These are phyloP conservation scores for Fusarium sublunatum DNA, from an alignment of 2,329 filamentous ascomycete genomes.

Conservation along the genomic window DNA sequence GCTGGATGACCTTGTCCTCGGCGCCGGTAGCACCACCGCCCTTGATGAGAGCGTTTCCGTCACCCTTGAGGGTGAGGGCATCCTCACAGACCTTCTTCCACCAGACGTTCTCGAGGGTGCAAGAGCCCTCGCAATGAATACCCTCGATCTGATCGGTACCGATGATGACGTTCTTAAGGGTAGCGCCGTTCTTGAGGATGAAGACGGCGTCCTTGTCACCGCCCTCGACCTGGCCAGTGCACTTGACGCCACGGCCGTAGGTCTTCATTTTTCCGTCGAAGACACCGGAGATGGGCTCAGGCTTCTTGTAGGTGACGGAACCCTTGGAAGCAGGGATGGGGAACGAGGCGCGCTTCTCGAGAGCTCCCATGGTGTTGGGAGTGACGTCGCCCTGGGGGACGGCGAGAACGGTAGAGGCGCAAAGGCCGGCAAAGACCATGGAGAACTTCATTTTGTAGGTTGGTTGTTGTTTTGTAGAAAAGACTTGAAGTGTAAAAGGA, in stretches of 20 bases:
- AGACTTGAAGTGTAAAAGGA: constrained; percentile 15
- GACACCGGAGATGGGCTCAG: constrained; percentile 28
- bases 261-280: constrained; percentile 42
- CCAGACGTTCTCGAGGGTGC: constrained; percentile 43
- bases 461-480: neutral
- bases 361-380: constrained; percentile 43
- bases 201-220: constrained; percentile 35
- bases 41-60: constrained; percentile 37
- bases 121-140: constrained; percentile 40
- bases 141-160: constrained; percentile 40
- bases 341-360: constrained; percentile 42
- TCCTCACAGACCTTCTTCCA: constrained; percentile 44
- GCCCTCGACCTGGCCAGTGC: constrained; percentile 37
- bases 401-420: constrained; percentile 38
- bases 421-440: constrained; percentile 36
- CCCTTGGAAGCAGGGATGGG: constrained; percentile 43
- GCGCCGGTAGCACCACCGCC: constrained; percentile 42
- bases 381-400: constrained; percentile 40
- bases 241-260: constrained; percentile 40
- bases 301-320: constrained; percentile 41
- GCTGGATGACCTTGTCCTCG: constrained; percentile 42
- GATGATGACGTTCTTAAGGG: constrained; percentile 42
- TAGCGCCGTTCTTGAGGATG: constrained; percentile 41
- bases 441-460: constrained; percentile 44
- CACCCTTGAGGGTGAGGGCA: constrained; percentile 37